Conservation (phyloP, 805 yeast species). For the Candida sanyiensis region DNA sequence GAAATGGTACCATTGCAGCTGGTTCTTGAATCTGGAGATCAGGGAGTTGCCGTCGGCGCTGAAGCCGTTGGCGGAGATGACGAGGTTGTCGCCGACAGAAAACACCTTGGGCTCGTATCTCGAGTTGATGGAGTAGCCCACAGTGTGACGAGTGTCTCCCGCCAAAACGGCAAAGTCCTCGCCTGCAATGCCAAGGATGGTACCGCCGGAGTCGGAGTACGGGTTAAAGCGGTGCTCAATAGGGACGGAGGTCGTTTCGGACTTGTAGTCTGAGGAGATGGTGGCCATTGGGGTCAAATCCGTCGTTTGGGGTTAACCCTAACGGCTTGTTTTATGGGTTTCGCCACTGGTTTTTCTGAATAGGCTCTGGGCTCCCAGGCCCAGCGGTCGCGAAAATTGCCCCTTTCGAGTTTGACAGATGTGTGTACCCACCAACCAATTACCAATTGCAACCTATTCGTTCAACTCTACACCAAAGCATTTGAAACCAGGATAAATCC, state of each 20-base stretch:
- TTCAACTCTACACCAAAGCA: too few relatives aligned
- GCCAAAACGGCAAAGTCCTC: conserved; percentile 95
- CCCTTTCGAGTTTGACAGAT: too few relatives aligned
- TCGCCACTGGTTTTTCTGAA: neutral
- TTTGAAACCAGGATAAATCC: too few relatives aligned
- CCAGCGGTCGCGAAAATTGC: too few relatives aligned
- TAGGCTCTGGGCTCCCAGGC: too few relatives aligned
- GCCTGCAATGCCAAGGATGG: conserved; percentile 95
- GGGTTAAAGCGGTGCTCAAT: conserved; percentile 93
- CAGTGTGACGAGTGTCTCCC: conserved; percentile 96
- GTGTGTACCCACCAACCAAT: too few relatives aligned
- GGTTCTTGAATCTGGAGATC: conserved; percentile 60
- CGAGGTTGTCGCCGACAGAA: conserved; percentile 79
- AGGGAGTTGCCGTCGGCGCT: conserved; percentile 91
- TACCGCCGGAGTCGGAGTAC: conserved; percentile 93
- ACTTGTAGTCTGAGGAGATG: conserved; percentile 1
- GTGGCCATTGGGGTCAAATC: neutral
- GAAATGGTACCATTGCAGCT: conserved; percentile 87
- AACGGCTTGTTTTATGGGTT: neutral
- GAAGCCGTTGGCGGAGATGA: conserved; percentile 92
- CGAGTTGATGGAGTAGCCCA: conserved; percentile 89
- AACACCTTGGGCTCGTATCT: conserved; percentile 89
- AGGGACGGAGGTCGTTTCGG: conserved; percentile 37
- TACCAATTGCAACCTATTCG: too few relatives aligned
- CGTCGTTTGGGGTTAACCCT: neutral